These are phyloP conservation scores for Tolypocladium pustulatum DNA, from an alignment of 2,329 filamentous ascomycete genomes.

Conservation along the genomic window DNA sequence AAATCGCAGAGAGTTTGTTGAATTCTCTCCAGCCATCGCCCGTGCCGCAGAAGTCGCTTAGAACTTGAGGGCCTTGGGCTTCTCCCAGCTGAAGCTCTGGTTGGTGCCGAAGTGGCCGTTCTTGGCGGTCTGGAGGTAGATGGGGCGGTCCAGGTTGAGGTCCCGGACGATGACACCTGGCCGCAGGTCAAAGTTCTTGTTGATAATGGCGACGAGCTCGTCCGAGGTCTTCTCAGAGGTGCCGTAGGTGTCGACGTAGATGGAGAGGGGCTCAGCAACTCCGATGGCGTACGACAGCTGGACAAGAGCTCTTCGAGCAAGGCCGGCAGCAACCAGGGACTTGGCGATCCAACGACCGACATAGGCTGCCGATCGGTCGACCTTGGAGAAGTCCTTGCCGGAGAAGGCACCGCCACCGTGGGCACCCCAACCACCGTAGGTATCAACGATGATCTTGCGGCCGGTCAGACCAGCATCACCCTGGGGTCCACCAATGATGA, in stretches of 20 bases:
- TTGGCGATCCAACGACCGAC: slow-evolving; percentile 98
- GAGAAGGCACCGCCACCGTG: slow-evolving; percentile 99
- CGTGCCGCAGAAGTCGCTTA: slow-evolving; percentile 39
- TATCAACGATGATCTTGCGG: slow-evolving; percentile 99
- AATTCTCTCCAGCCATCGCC: slow-evolving; percentile 22
- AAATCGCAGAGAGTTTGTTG: slow-evolving; percentile 26
- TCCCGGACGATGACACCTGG: slow-evolving; percentile 98
- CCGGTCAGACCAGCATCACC: slow-evolving; percentile 97
- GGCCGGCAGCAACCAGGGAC: slow-evolving; percentile 80
- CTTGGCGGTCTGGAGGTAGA: slow-evolving; percentile 98
- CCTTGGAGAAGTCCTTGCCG: slow-evolving; percentile 99
- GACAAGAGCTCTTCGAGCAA: slow-evolving; percentile 86
- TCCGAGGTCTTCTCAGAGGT: slow-evolving; percentile 83
- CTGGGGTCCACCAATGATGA: slow-evolving; percentile 98
- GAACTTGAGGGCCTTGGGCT: slow-evolving; percentile 89
- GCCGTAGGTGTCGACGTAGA: slow-evolving; percentile 97
- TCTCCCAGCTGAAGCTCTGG: slow-evolving; percentile 96
- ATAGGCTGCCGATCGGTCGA: slow-evolving; percentile 96
- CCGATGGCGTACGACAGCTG: slow-evolving; percentile 99
- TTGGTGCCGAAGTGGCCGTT: slow-evolving; percentile 98
- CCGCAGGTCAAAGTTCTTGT: slow-evolving; percentile 92
- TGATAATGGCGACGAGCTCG: slow-evolving; percentile 91
- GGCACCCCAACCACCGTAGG: slow-evolving; percentile 98
- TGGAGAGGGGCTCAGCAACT: slow-evolving; percentile 93
- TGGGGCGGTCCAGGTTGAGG: slow-evolving; percentile 87